Percentiles rank a stretch among this genome's conserved stretches.
Conservation (phyloP, 768 basidiomycete genomes). For the Macrocybe gigantea region DNA sequence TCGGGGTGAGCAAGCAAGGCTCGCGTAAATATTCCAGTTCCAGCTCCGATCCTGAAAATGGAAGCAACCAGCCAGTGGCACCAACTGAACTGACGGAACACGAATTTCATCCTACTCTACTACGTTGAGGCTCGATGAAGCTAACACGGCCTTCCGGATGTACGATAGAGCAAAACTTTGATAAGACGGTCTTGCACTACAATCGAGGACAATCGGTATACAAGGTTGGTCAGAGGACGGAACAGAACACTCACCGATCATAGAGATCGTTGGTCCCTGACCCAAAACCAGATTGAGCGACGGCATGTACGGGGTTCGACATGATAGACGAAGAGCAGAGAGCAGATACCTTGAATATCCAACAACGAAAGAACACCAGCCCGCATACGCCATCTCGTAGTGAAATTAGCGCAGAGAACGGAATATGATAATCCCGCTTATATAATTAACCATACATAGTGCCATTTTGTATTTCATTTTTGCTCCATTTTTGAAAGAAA, state of each 20-base stretch:
- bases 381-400: no score
- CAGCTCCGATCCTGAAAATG: conserved; percentile 61
- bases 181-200: conserved; percentile 80
- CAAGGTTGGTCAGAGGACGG: background rate
- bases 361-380: no score
- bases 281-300: conserved; percentile 74
- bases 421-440: no score
- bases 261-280: conserved; percentile 81
- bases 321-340: no score
- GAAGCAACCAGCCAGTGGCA: background rate
- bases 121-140: conserved; percentile 43
- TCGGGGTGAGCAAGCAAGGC: conserved; percentile 63
- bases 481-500: no score
- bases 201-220: background rate
- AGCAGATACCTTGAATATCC: no score
- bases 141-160: conserved; percentile 45
- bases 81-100: background rate
- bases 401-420: no score
- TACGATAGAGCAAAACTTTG: conserved; percentile 54
- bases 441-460: no score
- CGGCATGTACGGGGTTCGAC: conserved; percentile 44
- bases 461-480: no score
- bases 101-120: conserved; percentile 48
- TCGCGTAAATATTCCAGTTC: conserved; percentile 87
- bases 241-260: conserved; percentile 41